phyloP scores from a whole-genome alignment of 2,329 filamentous ascomycete species.

The Colletotrichum lini region DNA sequence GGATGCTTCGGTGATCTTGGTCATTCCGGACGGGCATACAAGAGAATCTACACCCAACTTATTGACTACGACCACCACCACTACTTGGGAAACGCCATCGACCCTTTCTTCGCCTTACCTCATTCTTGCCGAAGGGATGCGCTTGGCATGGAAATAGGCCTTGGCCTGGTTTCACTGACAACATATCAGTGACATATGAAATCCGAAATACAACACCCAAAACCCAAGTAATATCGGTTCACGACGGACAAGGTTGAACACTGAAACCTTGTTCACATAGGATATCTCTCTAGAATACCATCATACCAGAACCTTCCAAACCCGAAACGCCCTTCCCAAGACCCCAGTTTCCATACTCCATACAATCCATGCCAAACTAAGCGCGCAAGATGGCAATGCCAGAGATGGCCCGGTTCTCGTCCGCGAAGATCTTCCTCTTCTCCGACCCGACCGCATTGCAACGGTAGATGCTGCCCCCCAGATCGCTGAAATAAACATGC shows the following conservation, averaged over 20 bases:
- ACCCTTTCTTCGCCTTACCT: no score
- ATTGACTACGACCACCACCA: no score
- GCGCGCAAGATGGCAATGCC: slow-evolving; percentile 15
- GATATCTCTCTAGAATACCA: not conserved
- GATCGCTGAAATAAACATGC: slow-evolving; percentile 56
- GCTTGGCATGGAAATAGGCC: no score
- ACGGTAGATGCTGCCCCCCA: slow-evolving; percentile 57
- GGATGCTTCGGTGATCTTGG: no score
- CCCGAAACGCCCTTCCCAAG: not conserved
- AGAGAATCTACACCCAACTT: no score
- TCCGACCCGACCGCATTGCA: slow-evolving; percentile 51
- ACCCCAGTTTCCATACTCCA: no score
- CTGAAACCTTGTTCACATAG: not conserved
- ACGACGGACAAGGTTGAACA: accelerated
- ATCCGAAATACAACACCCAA: not conserved
- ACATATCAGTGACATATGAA: not conserved
- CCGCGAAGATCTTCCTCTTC: slow-evolving; percentile 46
- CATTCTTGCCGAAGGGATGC: no score
- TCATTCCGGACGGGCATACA: no score
- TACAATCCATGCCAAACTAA: not conserved
- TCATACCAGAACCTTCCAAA: not conserved
- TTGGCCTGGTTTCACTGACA: no score
- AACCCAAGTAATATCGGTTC: no score
- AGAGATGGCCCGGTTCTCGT: slow-evolving; percentile 36
- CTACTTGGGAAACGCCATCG: no score